Conservation (phyloP, 164 flowering plant genomes). For the Sedum album region DNA sequence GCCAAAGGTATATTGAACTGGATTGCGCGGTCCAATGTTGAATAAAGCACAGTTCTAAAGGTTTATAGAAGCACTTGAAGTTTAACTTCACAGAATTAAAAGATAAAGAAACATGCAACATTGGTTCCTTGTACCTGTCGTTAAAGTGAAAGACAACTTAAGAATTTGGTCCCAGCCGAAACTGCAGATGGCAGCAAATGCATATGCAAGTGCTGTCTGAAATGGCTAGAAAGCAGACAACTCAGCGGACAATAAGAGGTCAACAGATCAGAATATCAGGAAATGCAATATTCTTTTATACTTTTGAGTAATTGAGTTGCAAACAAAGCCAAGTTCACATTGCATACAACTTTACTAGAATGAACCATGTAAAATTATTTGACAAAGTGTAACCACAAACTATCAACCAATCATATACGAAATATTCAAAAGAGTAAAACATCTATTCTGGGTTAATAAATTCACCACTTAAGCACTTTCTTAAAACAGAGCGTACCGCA, state of each 20-base stretch:
- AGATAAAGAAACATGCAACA: background rate
- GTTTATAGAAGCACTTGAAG: background rate
- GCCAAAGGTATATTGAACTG: too few species aligned
- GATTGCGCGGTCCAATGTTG: background rate
- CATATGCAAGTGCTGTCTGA: background rate
- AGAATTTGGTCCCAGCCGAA: background rate
- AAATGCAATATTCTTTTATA: background rate
- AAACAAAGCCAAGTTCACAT: background rate
- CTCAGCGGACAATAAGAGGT: background rate
- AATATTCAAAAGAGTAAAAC: too few species aligned
- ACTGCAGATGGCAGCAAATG: background rate
- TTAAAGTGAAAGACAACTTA: background rate
- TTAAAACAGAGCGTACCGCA: too few species aligned
- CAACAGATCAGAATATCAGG: background rate
- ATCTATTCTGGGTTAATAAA: too few species aligned
- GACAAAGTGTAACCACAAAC: too few species aligned
- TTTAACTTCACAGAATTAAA: background rate
- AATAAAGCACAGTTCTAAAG: background rate
- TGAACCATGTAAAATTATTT: too few species aligned
- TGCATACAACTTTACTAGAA: too few species aligned
- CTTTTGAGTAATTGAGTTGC: background rate
- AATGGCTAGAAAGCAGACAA: background rate
- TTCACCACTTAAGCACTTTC: too few species aligned
- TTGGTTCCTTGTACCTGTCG: background rate
- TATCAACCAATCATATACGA: too few species aligned